Conservation (phyloP, 2,329 filamentous ascomycete species). For the Ophiostoma novo-ulmi region DNA sequence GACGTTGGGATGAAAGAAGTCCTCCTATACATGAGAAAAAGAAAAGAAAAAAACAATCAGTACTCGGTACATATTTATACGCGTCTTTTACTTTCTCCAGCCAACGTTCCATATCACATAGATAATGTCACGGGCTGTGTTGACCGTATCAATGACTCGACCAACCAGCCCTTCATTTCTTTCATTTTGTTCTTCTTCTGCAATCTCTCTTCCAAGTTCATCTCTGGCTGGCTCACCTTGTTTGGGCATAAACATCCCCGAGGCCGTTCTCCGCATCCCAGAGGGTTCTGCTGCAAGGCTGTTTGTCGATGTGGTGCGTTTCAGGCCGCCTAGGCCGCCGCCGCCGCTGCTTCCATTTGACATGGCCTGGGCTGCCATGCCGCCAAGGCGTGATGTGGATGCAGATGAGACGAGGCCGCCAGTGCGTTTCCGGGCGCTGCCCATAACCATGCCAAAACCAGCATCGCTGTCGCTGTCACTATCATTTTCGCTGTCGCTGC, state of each 20-base stretch:
- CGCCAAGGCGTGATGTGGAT: conserved; percentile 24
- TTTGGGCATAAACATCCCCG: conserved; percentile 89
- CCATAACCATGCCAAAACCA: conserved; percentile 26
- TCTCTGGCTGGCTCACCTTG: conserved; percentile 57
- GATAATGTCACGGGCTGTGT: conserved; percentile 65
- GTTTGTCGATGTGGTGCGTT: conserved; percentile 45
- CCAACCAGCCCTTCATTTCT: conserved; percentile 64
- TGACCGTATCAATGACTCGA: conserved; percentile 74
- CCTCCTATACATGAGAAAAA: conserved; percentile 25
- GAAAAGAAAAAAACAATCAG: conserved; percentile 22
- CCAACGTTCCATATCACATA: conserved; percentile 69
- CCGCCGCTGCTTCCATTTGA: conserved; percentile 10
- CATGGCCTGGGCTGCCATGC: not conserved
- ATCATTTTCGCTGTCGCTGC: conserved; percentile 23
- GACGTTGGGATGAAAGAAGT: conserved; percentile 26
- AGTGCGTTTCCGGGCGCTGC: conserved; percentile 10
- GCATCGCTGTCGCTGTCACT: conserved; percentile 27
- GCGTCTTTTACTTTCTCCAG: conserved; percentile 47
- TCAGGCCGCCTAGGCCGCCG: conserved; percentile 34
- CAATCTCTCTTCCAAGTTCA: not conserved
- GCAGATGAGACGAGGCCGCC: conserved; percentile 21
- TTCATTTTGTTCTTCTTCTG: not conserved
- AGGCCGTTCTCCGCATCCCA: conserved; percentile 71
- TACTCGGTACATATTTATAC: not conserved
- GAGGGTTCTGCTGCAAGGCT: conserved; percentile 48